Conservation (phyloP, 2,329 filamentous ascomycete species). For the Fusarium stilboides region DNA sequence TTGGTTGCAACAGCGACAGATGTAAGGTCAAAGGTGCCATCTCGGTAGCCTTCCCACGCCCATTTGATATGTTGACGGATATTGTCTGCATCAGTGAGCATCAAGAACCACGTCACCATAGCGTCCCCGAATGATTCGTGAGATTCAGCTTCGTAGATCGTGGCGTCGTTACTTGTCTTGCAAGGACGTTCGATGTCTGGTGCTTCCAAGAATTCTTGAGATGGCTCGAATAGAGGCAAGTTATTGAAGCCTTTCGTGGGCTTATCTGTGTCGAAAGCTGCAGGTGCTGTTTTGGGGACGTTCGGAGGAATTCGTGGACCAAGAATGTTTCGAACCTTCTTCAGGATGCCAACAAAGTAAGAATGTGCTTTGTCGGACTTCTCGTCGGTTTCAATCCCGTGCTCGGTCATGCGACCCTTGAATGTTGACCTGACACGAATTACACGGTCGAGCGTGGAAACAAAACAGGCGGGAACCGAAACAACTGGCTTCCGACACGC, state of each 20-base stretch:
- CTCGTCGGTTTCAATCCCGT: neutral
- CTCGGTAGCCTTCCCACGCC: neutral
- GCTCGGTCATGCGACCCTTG: neutral
- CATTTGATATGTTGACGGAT: neutral
- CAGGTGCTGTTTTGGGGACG: neutral
- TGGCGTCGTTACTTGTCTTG: neutral
- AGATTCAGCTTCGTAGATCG: constrained; percentile 1
- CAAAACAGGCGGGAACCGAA: neutral
- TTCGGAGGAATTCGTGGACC: neutral
- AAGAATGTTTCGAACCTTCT: neutral
- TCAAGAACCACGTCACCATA: neutral
- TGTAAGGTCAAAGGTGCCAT: neutral
- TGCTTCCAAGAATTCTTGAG: neutral
- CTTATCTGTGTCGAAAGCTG: neutral
- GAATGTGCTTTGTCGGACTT: neutral
- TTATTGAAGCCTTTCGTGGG: neutral
- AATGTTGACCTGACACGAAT: neutral
- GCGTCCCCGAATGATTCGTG: neutral
- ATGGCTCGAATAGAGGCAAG: neutral
- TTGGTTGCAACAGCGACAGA: constrained; percentile 9
- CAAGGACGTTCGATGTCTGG: neutral
- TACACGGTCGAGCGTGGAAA: neutral
- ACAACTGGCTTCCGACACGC: neutral
- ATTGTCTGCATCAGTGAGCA: neutral
- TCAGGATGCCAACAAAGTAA: constrained; percentile 1